Base-by-base conservation (phyloP, 331 rosid genomes). In the Telfairia occidentalis region DNA sequence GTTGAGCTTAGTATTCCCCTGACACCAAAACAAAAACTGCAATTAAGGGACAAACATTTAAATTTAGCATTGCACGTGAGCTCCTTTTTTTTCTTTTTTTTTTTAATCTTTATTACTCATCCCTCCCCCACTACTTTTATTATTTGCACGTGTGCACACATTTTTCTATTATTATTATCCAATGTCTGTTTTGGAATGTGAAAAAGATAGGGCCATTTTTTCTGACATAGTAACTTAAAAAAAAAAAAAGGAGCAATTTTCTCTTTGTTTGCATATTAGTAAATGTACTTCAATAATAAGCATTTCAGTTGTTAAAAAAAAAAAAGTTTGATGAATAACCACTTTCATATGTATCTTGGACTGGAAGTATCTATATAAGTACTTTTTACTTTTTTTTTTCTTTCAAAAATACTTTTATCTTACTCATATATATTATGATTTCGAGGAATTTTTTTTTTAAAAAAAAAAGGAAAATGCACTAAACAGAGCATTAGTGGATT, bases 21-120 rank as follows among this genome's bases (percentile, higher is more conserved):
- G 84, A 86, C 89, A 86, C 85, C 3, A 3, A 77, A 18, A 16
- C 7, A 34, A 18, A 2, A 78, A 23, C 18, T 19, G 30, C 13
- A 40, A 40, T 40, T 66, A 79, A 82, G 84, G 78, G 86, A 83
- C 90, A 50, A 82, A 83, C 84, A 81, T 80, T 79, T 78, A 81
- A 81, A 87, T 85, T 79, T 75, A 81, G 82, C 19, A 52, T 85
- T 76, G 60, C 96, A 92, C 96, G 91, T 92, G 96, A 88, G 86
- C 16, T 71, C 61, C 18, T 83, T 79, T 80, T 81, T 5, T 66
- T 2, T 12, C 19, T 48, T 2, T n/a, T n/a, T n/a, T n/a, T n/a
- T n/a, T n/a, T n/a, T n/a, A n/a, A 15, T 54, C 0, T 50, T 11
- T 60, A 11, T 24, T 57, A 4, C n/a, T 53, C 11, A 23, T 59